Percentiles rank a stretch among this genome's conserved stretches.
Evolutionary conservation across 495 filamentous ascomycete genomes (phyloP).

Genomic region (Cenococcum geophilum): DNA sequence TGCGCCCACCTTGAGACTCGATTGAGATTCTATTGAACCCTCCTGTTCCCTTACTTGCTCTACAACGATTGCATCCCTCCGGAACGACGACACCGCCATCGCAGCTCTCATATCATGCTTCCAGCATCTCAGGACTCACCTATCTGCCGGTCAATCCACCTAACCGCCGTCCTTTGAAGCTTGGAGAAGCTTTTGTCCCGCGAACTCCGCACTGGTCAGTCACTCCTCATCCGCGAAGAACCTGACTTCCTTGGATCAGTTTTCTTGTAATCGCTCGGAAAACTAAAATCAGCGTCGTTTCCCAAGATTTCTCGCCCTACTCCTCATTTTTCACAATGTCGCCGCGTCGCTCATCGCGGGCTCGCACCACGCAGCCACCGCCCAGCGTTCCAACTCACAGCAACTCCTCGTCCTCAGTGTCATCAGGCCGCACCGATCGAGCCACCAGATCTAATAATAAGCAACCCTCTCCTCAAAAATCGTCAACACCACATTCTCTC

Average conservation of each 20-base stretch:
- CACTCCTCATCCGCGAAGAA: constrained; percentile 4
- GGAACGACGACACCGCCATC: background rate
- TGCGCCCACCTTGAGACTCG: constrained; percentile 18
- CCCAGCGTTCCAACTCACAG: constrained; percentile 55
- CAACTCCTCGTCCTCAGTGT: constrained; percentile 70
- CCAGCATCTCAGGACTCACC: background rate
- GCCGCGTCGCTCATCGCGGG: constrained; percentile 86
- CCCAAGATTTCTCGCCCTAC: background rate
- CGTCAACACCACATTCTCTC: constrained; percentile 61
- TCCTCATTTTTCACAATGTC: constrained; percentile 43
- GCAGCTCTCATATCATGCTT: constrained; percentile 21
- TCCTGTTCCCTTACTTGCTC: constrained; percentile 5
- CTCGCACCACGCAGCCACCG: constrained; percentile 72
- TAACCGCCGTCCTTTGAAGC: constrained; percentile 24
- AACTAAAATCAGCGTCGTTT: background rate
- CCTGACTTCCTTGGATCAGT: background rate
- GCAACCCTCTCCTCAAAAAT: constrained; percentile 64
- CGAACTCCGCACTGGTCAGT: constrained; percentile 24
- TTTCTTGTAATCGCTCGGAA: background rate
- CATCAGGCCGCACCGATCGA: constrained; percentile 60
- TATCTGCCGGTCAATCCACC: constrained; percentile 10
- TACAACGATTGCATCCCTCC: background rate
- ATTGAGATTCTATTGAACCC: constrained; percentile 15
- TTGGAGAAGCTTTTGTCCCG: constrained; percentile 29
- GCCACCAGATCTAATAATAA: constrained; percentile 66